Evolutionary conservation across 2,329 filamentous ascomycete genomes (phyloP), one percentile per base, ranked within the genome.

Genomic region (Didymella sp.): DNA sequence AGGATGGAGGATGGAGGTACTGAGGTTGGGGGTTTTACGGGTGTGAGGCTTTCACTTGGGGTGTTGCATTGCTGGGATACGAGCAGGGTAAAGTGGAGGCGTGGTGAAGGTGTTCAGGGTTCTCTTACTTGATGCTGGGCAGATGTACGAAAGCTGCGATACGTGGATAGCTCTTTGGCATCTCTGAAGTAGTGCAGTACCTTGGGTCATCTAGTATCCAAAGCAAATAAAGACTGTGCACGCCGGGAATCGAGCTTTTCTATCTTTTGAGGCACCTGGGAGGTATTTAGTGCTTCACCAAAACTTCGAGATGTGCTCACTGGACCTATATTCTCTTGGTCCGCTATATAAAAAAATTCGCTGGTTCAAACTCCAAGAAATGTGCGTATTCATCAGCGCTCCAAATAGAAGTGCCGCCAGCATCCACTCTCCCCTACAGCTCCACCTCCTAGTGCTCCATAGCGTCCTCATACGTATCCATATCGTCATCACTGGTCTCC

Each of bases 401-500:
- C 11, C 13, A 41, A 22, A 41, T 25, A 17, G 22, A 5, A 25
- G 25, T 25, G 6, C 6, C 9, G 1, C 12, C 12, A 15, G 4
- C 8, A 1, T 13, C 30, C 12, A 25, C 6, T 15, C 7, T 2
- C n/a, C n/a, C 2, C 33, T 1, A 21, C 4, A 2, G 6, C 2
- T 19, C 2, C 11, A 6, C 3, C 11, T 45, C 33, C n/a, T 37
- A 56, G 2, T 41, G 21, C 28, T 51, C 54, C 47, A 47, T 35
- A 25, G 35, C 42, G 43, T 57, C 54, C 30, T 51, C 48, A 12
- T 25, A 57, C 15, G 48, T 11, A 43, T 57, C 54, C 27, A 31
- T 4, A 9, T 57, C 54, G 6, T 51, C 47, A 11, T 42, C 41
- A 6, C 21, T 33, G 5, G 0, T 11, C 2, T 33, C 22, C 27